These are phyloP conservation scores for Avena sativa DNA, from an alignment of 176 grass and related monocot genomes.

Conservation along the genomic window DNA sequence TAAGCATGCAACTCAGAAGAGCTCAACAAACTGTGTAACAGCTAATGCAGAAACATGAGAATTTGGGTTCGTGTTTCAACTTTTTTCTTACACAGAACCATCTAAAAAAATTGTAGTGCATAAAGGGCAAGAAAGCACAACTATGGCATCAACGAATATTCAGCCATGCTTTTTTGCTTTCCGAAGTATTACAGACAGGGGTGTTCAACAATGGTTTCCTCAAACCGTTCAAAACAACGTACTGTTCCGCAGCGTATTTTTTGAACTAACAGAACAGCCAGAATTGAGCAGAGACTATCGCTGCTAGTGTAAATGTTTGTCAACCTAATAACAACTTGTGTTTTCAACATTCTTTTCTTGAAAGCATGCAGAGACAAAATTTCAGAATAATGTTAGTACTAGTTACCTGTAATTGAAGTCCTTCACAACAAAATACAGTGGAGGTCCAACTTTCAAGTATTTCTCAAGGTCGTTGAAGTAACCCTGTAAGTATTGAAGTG, in stretches of 20 bases:
- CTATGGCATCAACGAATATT: background rate
- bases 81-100: background rate
- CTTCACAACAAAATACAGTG: slow-evolving; percentile 96
- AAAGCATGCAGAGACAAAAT: slow-evolving; percentile 7
- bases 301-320: background rate
- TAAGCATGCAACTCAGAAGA: slow-evolving; percentile 40
- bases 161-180: background rate
- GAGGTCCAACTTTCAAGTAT: slow-evolving; percentile 94
- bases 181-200: background rate
- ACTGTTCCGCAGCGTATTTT: background rate
- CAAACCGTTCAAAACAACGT: background rate
- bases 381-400: slow-evolving; percentile 5
- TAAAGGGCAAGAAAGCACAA: background rate
- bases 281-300: background rate
- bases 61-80: slow-evolving; percentile 19
- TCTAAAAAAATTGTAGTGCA: background rate
- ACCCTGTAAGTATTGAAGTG: slow-evolving; percentile 54
- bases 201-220: background rate
- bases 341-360: slow-evolving; percentile 2
- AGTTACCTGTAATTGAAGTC: slow-evolving; percentile 95
- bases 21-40: slow-evolving; percentile 24
- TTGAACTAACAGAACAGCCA: background rate
- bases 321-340: slow-evolving; percentile 1
- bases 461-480: slow-evolving; percentile 91
- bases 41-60: slow-evolving; percentile 21